Evolutionary conservation across 2,329 filamentous ascomycete species (phyloP).

Genomic region (Meredithiella fracta): DNA sequence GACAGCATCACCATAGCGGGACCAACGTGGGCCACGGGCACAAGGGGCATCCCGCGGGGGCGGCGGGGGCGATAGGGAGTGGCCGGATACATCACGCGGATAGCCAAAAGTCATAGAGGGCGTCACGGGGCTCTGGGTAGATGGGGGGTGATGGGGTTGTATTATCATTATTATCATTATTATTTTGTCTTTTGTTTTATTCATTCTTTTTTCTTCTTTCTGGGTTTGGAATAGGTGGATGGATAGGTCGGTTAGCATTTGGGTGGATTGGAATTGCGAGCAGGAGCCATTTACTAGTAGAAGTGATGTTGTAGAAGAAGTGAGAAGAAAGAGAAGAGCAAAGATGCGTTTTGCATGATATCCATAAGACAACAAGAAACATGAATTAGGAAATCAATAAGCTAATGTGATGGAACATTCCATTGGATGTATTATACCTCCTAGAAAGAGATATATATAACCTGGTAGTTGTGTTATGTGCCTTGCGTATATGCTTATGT

Average conservation of each 20-base stretch:
- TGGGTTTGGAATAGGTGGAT: not conserved
- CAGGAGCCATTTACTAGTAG: no score
- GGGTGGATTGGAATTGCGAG: no score
- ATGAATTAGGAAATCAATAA: no score
- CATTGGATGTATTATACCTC: no score
- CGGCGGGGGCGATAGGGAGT: conserved; percentile 2
- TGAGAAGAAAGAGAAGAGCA: no score
- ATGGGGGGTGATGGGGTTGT: not conserved
- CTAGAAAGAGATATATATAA: no score
- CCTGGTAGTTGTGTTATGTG: no score
- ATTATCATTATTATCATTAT: not conserved
- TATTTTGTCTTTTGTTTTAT: not conserved
- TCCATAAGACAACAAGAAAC: no score
- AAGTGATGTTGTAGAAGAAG: no score
- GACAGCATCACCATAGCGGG: conserved; percentile 26
- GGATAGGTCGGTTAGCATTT: not conserved
- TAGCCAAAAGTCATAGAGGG: not conserved
- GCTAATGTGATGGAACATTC: no score
- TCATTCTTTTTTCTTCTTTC: not conserved
- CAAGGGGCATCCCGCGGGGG: not conserved
- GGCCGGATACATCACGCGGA: conserved; percentile 6
- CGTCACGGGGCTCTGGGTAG: not conserved
- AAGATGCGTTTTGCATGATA: no score
- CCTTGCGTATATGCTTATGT: no score
- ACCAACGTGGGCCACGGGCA: not conserved